Base-by-base conservation (phyloP, 768 basidiomycete genomes). In the Crassisporium funariophilum region DNA sequence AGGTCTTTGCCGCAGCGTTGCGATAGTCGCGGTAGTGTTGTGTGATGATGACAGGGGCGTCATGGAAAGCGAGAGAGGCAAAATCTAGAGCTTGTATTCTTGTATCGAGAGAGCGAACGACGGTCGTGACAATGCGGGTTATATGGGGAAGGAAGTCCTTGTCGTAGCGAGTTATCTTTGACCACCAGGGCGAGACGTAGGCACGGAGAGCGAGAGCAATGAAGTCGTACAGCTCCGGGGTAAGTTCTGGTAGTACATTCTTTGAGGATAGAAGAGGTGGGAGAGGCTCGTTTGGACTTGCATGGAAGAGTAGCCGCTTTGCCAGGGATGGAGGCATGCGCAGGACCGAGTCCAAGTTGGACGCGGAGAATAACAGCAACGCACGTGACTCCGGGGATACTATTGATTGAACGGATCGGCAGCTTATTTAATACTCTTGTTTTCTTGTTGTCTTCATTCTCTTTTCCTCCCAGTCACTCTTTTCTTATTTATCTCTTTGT, bases 171-270 rank as follows among this genome's bases (percentile, higher is more conserved):
- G 90, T 81, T 43, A 93, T 76, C 58, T 82, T 88, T 23, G 86
- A 75, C 88, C 91, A 94, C 91, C 91, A 94, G 1, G 88, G 85
- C 37, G 82, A 79, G 27, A 94, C 81, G 57, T 77, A 87, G 5
- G 89, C 89, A 24, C 91, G 78, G 17, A 94, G 75, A 8, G 83
- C 78, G 47, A 92, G 83, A 0, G 91, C 90, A 23, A 91, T 73
- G 47, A 91, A 74, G 65, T 92, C 86, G 59, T 92, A 91, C 4
- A 88, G 65, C 59, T 88, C 86, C 4, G 76, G 72, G 46, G 78
- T 75, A 48, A 93, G 77, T 38, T 87, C 82, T 17, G 74, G 72
- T 0, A 75, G 66, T 7, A 71, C 70, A 10, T 58, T 46, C 0
- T 72, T 67, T 0, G 76, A 67, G 20, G 69, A 62, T 46, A 88